Base-by-base conservation (phyloP, 2,329 filamentous ascomycete genomes). In the Taxawa tesnikishii region DNA sequence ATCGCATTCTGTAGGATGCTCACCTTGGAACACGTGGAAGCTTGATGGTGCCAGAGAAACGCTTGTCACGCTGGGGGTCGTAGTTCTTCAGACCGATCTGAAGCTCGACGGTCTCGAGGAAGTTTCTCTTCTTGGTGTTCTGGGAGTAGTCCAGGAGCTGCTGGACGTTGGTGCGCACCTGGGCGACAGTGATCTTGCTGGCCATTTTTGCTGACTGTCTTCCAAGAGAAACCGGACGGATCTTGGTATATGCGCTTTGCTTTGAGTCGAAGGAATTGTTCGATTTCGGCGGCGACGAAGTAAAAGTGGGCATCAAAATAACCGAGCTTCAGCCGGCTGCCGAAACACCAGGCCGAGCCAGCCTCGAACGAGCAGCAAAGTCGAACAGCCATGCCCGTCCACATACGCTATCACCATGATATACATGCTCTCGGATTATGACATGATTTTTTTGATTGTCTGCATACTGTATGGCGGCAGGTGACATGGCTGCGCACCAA, bases 1-100 rank as follows among this genome's bases (percentile, higher is more conserved):
- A 31, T 18, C 21, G 19, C 16, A 5, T 6, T 16, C 59, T 67
- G 46, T 64, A 75, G 92, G 70, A 92, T 77, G 68, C 62, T 67
- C 83, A 92, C 90, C 72, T 78, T 77, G 87, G 90, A 52, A 96
- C 73, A 56, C 76, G 73, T 50, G 88, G 87, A 56, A 96, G 82
- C 71, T 81, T 85, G 74, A 98, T 83, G 65, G 90, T 96, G 67
- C 90, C 90, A 38, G 83, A 93, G 88, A 98, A 98, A 94, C 88
- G 88, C 88, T 98, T 98, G 74, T 98, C 90, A 84, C 90, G 88
- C 80, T 96, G 75, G 60, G 90, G 88, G 64, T 98, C 53, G 41
- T 94, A 94, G 80, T 93, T 93, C 82, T 93, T 92, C 62, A 93
- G 78, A 64, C 83, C 83, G 73, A 92, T 90, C 66, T 84, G 75